phyloP scores from a whole-genome alignment of 495 filamentous ascomycete genomes.

The Amphirosellinia nigrospora region DNA sequence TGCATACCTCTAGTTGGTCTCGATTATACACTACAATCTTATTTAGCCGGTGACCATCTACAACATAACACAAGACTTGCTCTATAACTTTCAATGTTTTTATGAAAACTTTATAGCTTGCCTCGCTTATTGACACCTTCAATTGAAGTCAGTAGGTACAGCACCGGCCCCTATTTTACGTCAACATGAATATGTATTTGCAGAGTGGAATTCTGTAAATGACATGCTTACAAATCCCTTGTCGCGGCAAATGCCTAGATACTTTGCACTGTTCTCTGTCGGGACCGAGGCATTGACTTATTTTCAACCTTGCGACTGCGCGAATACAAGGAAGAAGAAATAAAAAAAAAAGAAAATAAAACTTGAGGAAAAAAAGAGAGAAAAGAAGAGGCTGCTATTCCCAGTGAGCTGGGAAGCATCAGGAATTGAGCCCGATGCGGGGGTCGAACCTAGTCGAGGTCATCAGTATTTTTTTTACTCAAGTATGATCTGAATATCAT shows the following conservation, averaged over 20 bases:
- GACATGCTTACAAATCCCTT: neutral
- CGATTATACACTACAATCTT: no score
- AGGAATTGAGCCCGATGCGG: slow-evolving; percentile 51
- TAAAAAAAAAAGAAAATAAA: no score
- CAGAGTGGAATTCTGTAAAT: neutral
- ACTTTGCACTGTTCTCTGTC: neutral
- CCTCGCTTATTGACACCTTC: no score
- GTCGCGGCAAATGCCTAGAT: neutral
- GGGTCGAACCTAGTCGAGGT: slow-evolving; percentile 48
- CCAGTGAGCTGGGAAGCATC: slow-evolving; percentile 31
- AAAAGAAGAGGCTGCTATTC: slow-evolving; percentile 9
- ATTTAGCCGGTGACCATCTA: no score
- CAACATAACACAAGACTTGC: no score
- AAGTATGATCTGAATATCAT: neutral
- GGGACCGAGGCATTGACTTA: neutral
- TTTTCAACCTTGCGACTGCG: neutral
- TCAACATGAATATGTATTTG: neutral
- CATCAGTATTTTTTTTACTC: neutral
- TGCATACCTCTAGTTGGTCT: no score
- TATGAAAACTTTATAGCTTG: no score
- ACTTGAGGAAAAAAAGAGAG: neutral
- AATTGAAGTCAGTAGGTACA: no score
- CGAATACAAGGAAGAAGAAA: neutral
- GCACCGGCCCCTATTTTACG: no score
- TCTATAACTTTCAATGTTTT: no score